These are phyloP conservation scores for Agaricus bisporus DNA, from an alignment of 768 basidiomycete species.

Conservation along the genomic window DNA sequence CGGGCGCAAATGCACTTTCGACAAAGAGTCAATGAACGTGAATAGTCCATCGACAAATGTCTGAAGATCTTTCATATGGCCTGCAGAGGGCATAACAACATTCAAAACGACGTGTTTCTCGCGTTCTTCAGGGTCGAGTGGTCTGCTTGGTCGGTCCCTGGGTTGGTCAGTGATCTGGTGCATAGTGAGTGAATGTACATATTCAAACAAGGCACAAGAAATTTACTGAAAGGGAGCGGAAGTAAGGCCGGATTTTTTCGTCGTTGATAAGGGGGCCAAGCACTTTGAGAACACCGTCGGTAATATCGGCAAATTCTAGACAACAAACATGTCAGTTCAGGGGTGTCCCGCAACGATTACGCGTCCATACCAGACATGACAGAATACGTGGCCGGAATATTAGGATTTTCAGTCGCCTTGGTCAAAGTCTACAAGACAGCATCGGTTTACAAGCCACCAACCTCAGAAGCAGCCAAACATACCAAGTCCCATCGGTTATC, in stretches of 20 bases:
- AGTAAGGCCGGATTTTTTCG: conserved; percentile 62
- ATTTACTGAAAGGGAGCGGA: conserved; percentile 80
- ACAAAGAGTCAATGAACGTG: conserved; percentile 66
- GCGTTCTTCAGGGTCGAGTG: conserved; percentile 42
- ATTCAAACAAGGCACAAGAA: neutral
- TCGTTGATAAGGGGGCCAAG: conserved; percentile 49
- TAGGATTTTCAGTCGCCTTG: conserved; percentile 60
- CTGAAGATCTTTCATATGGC: conserved; percentile 41
- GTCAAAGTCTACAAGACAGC: conserved; percentile 64
- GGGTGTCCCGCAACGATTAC: conserved; percentile 1
- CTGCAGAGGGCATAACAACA: conserved; percentile 47
- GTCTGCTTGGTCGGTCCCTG: conserved; percentile 52
- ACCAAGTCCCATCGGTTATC: conserved; percentile 84
- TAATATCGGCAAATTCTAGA: conserved; percentile 79
- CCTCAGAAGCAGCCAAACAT: conserved; percentile 20
- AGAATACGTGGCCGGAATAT: conserved; percentile 54
- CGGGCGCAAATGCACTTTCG: conserved; percentile 58
- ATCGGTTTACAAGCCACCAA: neutral
- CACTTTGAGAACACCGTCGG: conserved; percentile 69
- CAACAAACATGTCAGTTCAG: conserved; percentile 5
- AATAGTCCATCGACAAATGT: conserved; percentile 66
- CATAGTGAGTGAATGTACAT: conserved; percentile 1
- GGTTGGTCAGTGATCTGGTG: conserved; percentile 81
- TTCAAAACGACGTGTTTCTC: conserved; percentile 74
- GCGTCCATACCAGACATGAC: conserved; percentile 64